Evolutionary conservation across 805 yeast species (phyloP).

Genomic region (Candida namnaoensis): DNA sequence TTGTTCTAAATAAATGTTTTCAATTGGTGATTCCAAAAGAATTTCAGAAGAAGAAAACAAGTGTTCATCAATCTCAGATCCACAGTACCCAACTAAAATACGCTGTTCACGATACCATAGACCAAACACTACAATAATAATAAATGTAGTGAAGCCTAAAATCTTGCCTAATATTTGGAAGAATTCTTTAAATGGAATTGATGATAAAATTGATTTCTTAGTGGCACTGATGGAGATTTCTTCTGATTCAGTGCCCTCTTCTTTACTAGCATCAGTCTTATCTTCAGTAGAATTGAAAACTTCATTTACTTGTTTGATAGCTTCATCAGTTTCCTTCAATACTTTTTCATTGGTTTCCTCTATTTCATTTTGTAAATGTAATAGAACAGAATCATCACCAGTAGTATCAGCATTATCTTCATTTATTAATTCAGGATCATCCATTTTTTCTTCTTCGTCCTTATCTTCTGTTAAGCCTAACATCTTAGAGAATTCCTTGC

Average conservation of each 20-base stretch:
- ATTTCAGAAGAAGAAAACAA: slow-evolving; percentile 21
- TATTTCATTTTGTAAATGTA: slow-evolving; percentile 14
- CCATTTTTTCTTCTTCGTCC: slow-evolving; percentile 1
- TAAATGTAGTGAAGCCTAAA: slow-evolving; percentile 13
- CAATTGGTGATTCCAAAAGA: slow-evolving; percentile 5
- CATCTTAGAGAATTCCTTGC: slow-evolving; percentile 27
- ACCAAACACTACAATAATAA: slow-evolving; percentile 29
- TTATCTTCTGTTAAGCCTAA: slow-evolving; percentile 16
- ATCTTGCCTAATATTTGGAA: slow-evolving; percentile 23
- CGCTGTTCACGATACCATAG: slow-evolving; percentile 62
- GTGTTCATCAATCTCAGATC: slow-evolving; percentile 41
- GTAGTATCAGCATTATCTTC: slow-evolving; percentile 1
- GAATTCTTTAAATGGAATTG: slow-evolving; percentile 2
- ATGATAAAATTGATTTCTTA: background rate
- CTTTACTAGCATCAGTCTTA: background rate
- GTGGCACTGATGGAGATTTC: background rate
- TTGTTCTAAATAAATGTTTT: slow-evolving; percentile 21
- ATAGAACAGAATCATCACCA: slow-evolving; percentile 8
- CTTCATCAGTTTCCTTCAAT: slow-evolving; percentile 19
- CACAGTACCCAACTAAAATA: slow-evolving; percentile 66
- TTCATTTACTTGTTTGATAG: slow-evolving; percentile 15
- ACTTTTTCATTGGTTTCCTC: slow-evolving; percentile 13
- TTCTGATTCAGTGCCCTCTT: slow-evolving; percentile 4
- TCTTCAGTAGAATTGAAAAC: slow-evolving; percentile 1
- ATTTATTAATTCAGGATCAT: background rate